Evolutionary conservation across 495 filamentous ascomycete species (phyloP), one percentile per base, ranked within the genome.

Genomic region (Penicillium salamii): DNA sequence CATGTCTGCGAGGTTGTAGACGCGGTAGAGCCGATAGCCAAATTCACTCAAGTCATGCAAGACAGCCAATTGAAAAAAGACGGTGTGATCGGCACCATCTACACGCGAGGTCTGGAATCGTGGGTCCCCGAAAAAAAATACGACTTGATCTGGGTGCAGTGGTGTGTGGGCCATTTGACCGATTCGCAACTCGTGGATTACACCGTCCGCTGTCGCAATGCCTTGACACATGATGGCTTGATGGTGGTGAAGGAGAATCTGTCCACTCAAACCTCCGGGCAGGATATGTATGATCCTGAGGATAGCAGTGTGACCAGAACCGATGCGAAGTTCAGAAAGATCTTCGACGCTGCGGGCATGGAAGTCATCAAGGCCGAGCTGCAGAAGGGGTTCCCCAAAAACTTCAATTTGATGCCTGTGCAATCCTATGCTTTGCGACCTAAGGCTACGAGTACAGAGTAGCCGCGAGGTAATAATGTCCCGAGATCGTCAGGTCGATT

Each of bases 161-260:
- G 91, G 91, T 97, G 91, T 69, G 68, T 95, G n/a, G 89, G 90
- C 13, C 87, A 96, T 62, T 68, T 97, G 43, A 91, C 83, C n/a
- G 92, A 96, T 69, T 59, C 58, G 31, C 83, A 95, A 66, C 63
- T 97, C 17, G 78, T 83, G 17, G 74, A 62, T 12, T 95, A 85
- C 50, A 66, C 96, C 8, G 47, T 66, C 52, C 72, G 86, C 31
- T 89, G 89, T 58, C 76, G 70, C 32, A 54, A 57, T 0, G 79
- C 73, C 0, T 50, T 95, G 41, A 75, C 68, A 8, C 60, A 65
- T 1, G 54, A 21, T 7, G 72, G 87, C 39, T 63, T 74, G 46
- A 81, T 97, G 23, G 82, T 96, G 4, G 69, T 96, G 18, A 97
- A 97, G 72, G 91, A 97, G 77, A 96, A 96, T 61, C 59, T 88